phyloP scores from a whole-genome alignment of 495 filamentous ascomycete genomes.

The Aspergillus leporis region DNA sequence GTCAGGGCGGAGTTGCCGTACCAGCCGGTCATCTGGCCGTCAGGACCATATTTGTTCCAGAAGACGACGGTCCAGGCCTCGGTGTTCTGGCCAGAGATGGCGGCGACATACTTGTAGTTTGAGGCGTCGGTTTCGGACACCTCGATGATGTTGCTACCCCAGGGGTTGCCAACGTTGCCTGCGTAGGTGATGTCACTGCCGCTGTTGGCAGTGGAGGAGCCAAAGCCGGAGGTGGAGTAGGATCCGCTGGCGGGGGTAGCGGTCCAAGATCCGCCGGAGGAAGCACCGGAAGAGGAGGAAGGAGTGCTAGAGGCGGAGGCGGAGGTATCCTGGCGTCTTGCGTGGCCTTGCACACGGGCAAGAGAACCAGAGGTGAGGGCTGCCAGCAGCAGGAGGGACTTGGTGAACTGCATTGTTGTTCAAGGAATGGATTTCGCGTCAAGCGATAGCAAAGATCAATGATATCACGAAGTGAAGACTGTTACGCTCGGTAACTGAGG shows the following conservation, averaged over 20 bases:
- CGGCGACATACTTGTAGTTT: conserved; percentile 47
- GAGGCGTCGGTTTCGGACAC: conserved; percentile 32
- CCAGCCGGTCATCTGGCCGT: conserved; percentile 39
- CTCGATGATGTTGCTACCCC: conserved; percentile 53
- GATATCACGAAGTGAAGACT: not conserved
- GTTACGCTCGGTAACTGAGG: conserved; percentile 2
- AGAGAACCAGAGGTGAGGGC: conserved; percentile 30
- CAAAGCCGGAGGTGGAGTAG: conserved; percentile 34
- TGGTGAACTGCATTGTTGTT: conserved; percentile 34
- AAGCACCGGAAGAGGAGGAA: conserved; percentile 16
- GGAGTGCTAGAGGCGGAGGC: conserved; percentile 30
- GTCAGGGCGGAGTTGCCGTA: conserved; percentile 39
- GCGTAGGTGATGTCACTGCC: conserved; percentile 35
- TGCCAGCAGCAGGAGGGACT: conserved; percentile 39
- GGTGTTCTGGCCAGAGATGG: conserved; percentile 41
- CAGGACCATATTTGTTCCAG: conserved; percentile 53
- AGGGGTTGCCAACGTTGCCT: conserved; percentile 50
- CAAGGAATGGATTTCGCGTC: conserved; percentile 7
- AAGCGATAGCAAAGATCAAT: conserved; percentile 2
- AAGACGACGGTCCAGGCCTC: conserved; percentile 44
- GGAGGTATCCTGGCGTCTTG: conserved; percentile 28
- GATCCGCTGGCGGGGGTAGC: conserved; percentile 14
- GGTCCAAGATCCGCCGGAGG: not conserved
- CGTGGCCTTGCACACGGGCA: conserved; percentile 21
- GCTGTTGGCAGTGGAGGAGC: conserved; percentile 27